Percentiles rank a stretch among this genome's conserved stretches.
Evolutionary conservation across 345 rosid genomes (phyloP).

Genomic region (Cochlearia excelsa): DNA sequence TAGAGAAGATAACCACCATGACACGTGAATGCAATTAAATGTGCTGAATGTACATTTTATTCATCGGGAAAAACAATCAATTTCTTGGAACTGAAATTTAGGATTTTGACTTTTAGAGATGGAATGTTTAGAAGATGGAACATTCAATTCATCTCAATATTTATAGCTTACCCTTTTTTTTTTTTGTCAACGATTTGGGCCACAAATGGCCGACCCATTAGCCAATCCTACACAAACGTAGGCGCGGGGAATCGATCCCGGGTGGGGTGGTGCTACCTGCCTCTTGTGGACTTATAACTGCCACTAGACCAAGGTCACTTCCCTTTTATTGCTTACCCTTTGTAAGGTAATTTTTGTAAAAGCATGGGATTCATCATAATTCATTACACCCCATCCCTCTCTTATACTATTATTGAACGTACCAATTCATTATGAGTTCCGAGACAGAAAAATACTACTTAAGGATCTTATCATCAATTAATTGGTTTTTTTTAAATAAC

Average conservation of each 20-base stretch:
- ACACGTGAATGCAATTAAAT: slow-evolving; percentile 32
- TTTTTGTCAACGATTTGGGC: no score
- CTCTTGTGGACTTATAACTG: no score
- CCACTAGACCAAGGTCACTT: no score
- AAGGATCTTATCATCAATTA: background rate
- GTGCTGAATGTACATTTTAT: slow-evolving; percentile 28
- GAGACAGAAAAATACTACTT: slow-evolving; percentile 17
- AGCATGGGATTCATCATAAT: slow-evolving; percentile 35
- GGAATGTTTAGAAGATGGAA: slow-evolving; percentile 32
- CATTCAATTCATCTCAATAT: slow-evolving; percentile 27
- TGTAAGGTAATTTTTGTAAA: slow-evolving; percentile 28
- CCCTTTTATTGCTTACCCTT: slow-evolving; percentile 35
- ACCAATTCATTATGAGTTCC: slow-evolving; percentile 29
- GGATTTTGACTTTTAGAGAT: slow-evolving; percentile 35
- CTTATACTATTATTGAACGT: slow-evolving; percentile 22
- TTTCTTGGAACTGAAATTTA: slow-evolving; percentile 36
- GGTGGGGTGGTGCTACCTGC: no score
- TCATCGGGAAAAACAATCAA: slow-evolving; percentile 34
- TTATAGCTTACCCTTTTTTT: slow-evolving; percentile 34
- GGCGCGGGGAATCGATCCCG: no score
- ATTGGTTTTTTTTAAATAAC: background rate
- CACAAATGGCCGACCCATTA: no score
- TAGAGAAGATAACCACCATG: slow-evolving; percentile 19
- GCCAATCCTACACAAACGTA: no score
- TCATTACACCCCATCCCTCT: slow-evolving; percentile 33